A percentile compares a stretch with the other conserved stretches of the same genome.
Conservation (phyloP, 2,329 filamentous ascomycete species). For the Fusarium domesticum region DNA sequence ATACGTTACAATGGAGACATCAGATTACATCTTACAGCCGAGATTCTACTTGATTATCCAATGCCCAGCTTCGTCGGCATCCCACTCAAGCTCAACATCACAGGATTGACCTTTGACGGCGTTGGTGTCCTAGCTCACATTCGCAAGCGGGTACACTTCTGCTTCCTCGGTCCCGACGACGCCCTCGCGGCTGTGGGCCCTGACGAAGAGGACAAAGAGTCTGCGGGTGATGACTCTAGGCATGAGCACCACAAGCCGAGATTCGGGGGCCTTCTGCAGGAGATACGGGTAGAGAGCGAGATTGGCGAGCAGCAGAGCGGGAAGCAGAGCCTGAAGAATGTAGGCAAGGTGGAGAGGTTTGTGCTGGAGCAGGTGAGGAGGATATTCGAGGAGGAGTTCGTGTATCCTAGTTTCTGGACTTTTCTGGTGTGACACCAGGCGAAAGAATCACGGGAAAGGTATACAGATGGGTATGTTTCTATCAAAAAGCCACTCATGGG, state of each 20-base stretch:
- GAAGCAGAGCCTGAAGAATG: constrained; percentile 95
- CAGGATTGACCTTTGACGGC: constrained; percentile 90
- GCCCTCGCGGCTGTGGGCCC: constrained; percentile 67
- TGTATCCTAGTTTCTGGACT: constrained; percentile 98
- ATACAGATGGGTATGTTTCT: constrained; percentile 22
- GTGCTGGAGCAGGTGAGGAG: constrained; percentile 92
- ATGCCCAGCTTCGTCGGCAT: constrained; percentile 98
- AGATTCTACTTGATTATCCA: constrained; percentile 94
- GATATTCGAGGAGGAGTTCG: constrained; percentile 98
- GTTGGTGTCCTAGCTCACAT: constrained; percentile 92
- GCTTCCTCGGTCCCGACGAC: constrained; percentile 90
- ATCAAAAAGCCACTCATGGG: constrained; percentile 12
- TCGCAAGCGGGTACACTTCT: constrained; percentile 84
- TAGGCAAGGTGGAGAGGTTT: constrained; percentile 97
- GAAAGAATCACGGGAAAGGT: constrained; percentile 3
- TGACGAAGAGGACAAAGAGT: constrained; percentile 30
- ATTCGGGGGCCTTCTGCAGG: constrained; percentile 77
- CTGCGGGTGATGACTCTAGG: constrained; percentile 15
- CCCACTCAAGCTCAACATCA: constrained; percentile 90
- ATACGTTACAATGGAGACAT: constrained; percentile 88
- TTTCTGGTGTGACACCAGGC: constrained; percentile 68
- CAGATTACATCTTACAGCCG: constrained; percentile 82
- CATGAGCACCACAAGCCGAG: constrained; percentile 31
- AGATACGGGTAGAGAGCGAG: constrained; percentile 95
- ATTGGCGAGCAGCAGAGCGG: constrained; percentile 89